phyloP scores from a whole-genome alignment of 2,329 filamentous ascomycete genomes.

The Aspergillus proliferans region DNA sequence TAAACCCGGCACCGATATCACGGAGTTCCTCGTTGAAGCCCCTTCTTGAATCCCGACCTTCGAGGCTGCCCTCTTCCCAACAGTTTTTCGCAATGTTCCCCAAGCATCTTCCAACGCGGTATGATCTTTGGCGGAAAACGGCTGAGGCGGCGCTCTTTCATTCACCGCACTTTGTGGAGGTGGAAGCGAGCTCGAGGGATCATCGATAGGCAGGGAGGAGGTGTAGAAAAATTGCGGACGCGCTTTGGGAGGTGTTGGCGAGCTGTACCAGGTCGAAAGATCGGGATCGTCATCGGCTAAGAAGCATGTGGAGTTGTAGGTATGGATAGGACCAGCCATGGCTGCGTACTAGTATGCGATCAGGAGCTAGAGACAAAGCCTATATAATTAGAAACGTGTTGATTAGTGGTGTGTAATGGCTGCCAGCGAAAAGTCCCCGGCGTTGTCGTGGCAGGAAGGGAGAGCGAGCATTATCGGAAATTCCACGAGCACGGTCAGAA shows the following conservation, averaged over 20 bases:
- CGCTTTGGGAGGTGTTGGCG: conserved; percentile 51
- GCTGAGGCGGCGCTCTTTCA: conserved; percentile 59
- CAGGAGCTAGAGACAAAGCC: neutral
- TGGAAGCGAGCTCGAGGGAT: conserved; percentile 67
- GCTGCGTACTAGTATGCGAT: conserved; percentile 1
- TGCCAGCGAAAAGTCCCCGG: neutral
- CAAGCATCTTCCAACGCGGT: conserved; percentile 73
- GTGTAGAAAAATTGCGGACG: conserved; percentile 78
- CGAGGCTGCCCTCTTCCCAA: conserved; percentile 6
- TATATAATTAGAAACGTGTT: neutral
- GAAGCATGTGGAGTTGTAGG: conserved; percentile 54
- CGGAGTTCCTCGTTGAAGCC: conserved; percentile 7
- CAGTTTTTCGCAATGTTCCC: conserved; percentile 48
- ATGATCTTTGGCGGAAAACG: conserved; percentile 75
- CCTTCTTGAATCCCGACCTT: conserved; percentile 5
- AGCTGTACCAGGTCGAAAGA: conserved; percentile 24
- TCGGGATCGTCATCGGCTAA: conserved; percentile 34
- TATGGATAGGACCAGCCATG: conserved; percentile 48
- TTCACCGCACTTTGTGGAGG: conserved; percentile 44
- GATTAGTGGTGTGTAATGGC: neutral
- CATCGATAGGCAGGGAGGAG: conserved; percentile 76
- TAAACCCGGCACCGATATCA: conserved; percentile 22
- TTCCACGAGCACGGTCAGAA: neutral
- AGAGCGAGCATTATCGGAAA: neutral
- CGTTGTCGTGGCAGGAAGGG: neutral